phyloP scores from a whole-genome alignment of 192 early-diverging fungal species.

The Gigaspora rosea region DNA sequence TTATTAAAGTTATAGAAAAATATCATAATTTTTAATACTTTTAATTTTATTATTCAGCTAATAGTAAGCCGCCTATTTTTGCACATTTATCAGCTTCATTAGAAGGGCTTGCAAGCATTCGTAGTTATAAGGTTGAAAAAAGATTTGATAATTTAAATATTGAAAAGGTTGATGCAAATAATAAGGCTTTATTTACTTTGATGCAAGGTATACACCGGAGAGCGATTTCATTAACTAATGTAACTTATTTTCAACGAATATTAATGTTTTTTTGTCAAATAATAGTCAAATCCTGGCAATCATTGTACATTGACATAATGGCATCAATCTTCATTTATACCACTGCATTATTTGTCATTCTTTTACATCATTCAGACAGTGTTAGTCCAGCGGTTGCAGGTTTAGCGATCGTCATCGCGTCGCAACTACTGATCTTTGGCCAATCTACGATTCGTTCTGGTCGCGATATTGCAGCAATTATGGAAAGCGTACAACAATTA shows the following conservation, averaged over 20 bases:
- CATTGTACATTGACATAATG: constrained; percentile 66
- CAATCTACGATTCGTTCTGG: constrained; percentile 64
- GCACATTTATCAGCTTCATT: constrained; percentile 70
- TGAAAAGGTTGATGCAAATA: constrained; percentile 64
- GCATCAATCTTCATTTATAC: constrained; percentile 66
- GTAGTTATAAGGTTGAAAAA: constrained; percentile 60
- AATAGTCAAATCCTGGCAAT: constrained; percentile 54
- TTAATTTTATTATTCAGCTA: constrained; percentile 36
- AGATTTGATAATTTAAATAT: constrained; percentile 62
- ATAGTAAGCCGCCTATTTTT: constrained; percentile 71
- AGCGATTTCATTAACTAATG: not conserved
- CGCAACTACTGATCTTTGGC: constrained; percentile 68
- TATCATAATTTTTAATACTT: not conserved
- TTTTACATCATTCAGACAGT: constrained; percentile 30
- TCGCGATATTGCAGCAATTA: constrained; percentile 58
- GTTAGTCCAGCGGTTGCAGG: constrained; percentile 54
- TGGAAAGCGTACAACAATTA: constrained; percentile 60
- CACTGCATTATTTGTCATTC: constrained; percentile 58
- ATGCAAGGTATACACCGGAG: constrained; percentile 51
- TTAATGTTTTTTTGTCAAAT: not conserved
- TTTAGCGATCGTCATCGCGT: constrained; percentile 64
- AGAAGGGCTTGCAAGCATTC: constrained; percentile 69
- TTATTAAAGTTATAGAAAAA: too few species aligned
- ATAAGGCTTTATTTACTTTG: constrained; percentile 68
- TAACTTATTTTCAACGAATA: not conserved